Base-by-base conservation (phyloP, 176 grass and related monocot species). In the Eragrostis nindensis region DNA sequence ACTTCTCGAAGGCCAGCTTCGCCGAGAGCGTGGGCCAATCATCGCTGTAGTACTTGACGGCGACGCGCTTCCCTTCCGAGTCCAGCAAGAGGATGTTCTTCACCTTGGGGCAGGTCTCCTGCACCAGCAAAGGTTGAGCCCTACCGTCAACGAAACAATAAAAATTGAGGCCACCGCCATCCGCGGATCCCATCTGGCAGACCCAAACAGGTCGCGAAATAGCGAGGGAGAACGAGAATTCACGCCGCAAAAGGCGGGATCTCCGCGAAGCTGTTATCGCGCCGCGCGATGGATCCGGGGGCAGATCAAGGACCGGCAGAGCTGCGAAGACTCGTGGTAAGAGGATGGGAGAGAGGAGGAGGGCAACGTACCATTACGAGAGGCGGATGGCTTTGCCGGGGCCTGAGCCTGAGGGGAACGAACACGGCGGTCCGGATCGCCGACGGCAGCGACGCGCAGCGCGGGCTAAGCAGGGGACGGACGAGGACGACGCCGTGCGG, bases 41-140 rank as follows among this genome's bases (percentile, higher is more conserved):
- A 76, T 97, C 88, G 60, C 85, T 91, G 86, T 91, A 97, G 86
- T 97, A 97, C 83, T 97, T 97, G 18, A 97, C 88, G 75, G 88
- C 94, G 24, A 97, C 90, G 75, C 94, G 94, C 68, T 91, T 97
- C 48, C 94, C 90, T 87, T 97, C 94, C 5, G 94, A 93, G 84
- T 97, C 94, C 30, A 97, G 90, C 69, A 97, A 55, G 54, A 93
- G 86, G 59, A 93, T 91, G 83, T 91, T 97, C 62, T 97, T 97
- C 56, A 97, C 90, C 11, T 80, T 87, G 2, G 90, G 90, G 30
- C 79, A 89, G 49, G 86, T 86, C 38, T 92, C 90, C 90, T 92
- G 83, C 41, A 79, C 43, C 29, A 71, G 43, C 68, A 79, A 2
- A 39, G 8, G 1, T 36, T 11, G 45, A 85, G 4, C 17, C 73